phyloP scores from a whole-genome alignment of 495 filamentous ascomycete genomes.

The Hamigera avellanea region DNA sequence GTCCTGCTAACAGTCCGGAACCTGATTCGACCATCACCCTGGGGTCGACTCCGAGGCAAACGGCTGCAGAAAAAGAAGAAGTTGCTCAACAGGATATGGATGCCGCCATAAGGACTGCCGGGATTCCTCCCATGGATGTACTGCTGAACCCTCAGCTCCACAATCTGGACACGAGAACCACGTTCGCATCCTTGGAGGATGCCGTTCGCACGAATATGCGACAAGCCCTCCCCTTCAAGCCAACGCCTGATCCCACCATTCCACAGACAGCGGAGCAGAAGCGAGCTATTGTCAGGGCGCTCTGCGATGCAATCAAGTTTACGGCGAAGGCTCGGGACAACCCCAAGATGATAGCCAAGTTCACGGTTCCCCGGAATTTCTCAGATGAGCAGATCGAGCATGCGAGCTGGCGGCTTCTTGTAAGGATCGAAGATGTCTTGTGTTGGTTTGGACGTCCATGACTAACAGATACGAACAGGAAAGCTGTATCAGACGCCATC shows the following conservation, averaged over 20 bases:
- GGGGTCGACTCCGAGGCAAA: too few species aligned
- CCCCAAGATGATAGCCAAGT: constrained; percentile 20
- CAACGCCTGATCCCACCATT: constrained; percentile 11
- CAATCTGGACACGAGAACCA: constrained; percentile 1
- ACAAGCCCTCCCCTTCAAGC: neutral
- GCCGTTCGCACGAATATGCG: too few species aligned
- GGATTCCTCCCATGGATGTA: neutral
- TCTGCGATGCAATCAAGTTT: constrained; percentile 10
- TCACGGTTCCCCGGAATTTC: constrained; percentile 1
- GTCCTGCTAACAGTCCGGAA: too few species aligned
- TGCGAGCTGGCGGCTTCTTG: constrained; percentile 14
- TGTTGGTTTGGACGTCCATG: too few species aligned
- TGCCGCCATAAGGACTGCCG: too few species aligned
- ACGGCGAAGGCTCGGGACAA: constrained; percentile 18
- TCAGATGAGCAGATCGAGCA: constrained; percentile 4
- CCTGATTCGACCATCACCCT: too few species aligned
- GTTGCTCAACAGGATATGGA: too few species aligned
- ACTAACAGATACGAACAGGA: constrained; percentile 1
- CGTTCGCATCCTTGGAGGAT: constrained; percentile 3
- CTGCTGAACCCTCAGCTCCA: constrained; percentile 1
- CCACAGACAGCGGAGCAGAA: constrained; percentile 7
- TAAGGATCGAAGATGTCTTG: too few species aligned
- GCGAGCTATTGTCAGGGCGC: constrained; percentile 11
- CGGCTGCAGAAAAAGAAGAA: too few species aligned
- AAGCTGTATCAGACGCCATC: constrained; percentile 4